Evolutionary conservation across 2,329 filamentous ascomycete genomes (phyloP), one percentile per base, ranked within the genome.

Genomic region (Aspergillus ibericus): DNA sequence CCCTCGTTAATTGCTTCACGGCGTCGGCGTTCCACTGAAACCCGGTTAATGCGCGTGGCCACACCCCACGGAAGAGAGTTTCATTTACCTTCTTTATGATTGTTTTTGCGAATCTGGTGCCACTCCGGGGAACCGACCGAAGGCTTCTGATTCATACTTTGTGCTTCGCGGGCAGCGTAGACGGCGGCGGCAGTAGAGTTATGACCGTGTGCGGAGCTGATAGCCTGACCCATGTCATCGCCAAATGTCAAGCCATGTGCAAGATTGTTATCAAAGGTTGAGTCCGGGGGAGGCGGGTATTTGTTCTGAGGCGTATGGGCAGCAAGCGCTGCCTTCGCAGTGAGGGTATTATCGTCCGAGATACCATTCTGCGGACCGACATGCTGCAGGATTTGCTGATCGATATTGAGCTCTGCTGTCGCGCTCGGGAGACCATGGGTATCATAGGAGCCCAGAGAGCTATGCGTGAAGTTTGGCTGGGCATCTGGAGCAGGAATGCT

Each of bases 1-100:
- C 95, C 95, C 77, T 99, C 95, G 66, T 99, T 99, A 75, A 99
- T 99, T 0, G 95, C 97, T 78, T 99, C 95, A 63, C 95, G 91
- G 46, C 95, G 92, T 59, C 95, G 91, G 60, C 95, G 92, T 78
- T 99, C 95, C 62, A 99, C 95, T 98, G 55, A 13, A 47, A 35
- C 36, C 5, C 68, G 66, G 49, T 66, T 60, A 66, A 76, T 12
- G 34, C 3, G 18, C 16, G 15, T n/a, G 72, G 67, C 61, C 50
- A 18, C 9, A 54, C 16, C 13, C 50, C 40, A 13, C 32, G 32
- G 7, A 15, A 25, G 13, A 10, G 6, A 13, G 15, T 7, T 10
- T 20, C 7, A 48, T 84, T 71, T 78, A 95, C 93, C 95, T 83
- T 98, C 93, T 85, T 99, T 99, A 80, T 99, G 95, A 65, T 98